Evolutionary conservation across 2,329 filamentous ascomycete species (phyloP).

Genomic region (Apiospora phragmitis): DNA sequence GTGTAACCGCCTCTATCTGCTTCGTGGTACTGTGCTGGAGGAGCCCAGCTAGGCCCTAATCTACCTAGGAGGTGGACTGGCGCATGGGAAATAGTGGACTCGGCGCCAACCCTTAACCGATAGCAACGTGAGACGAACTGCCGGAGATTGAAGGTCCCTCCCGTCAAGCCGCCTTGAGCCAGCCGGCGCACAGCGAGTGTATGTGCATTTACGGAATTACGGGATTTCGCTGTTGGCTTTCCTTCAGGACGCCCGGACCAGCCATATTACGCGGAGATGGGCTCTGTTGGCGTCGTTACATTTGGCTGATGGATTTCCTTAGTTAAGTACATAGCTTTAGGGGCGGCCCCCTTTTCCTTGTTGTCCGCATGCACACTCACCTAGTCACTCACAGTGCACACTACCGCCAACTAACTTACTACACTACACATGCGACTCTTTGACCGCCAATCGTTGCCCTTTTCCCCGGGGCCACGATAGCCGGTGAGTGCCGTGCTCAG

Average conservation of each 20-base stretch:
- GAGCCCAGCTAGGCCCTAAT: not conserved
- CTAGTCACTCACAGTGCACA: not conserved
- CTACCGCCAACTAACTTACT: not conserved
- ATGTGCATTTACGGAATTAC: not conserved
- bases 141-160: not conserved
- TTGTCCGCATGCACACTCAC: not conserved
- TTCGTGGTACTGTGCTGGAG: not conserved
- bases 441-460: constrained; percentile 2
- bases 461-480: not conserved
- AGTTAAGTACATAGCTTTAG: no score
- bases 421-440: not conserved
- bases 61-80: not conserved
- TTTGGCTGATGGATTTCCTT: not conserved
- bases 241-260: not conserved
- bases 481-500: not conserved
- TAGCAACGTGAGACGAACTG: constrained; percentile 2
- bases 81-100: constrained; percentile 2
- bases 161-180: not conserved
- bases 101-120: not conserved
- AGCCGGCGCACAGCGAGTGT: not conserved
- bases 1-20: not conserved
- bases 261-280: not conserved
- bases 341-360: not conserved
- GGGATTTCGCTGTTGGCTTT: not conserved
- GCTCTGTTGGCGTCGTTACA: not conserved